phyloP scores from a whole-genome alignment of 495 filamentous ascomycete genomes.

The Haplographium delicatum region DNA sequence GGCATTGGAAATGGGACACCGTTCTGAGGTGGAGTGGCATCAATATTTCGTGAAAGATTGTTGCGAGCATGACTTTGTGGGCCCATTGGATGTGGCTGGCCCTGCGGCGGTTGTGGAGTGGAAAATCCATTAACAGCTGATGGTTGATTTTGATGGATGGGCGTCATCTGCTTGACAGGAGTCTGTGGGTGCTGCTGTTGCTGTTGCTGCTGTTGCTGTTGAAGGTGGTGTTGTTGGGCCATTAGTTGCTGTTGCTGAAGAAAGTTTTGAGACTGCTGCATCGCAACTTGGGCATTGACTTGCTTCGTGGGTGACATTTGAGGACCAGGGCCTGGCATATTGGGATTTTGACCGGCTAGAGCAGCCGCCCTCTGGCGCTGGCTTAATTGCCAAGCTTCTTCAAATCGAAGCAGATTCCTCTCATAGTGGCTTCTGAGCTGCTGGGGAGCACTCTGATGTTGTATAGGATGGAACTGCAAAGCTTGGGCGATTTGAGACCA shows the following conservation, averaged over 20 bases:
- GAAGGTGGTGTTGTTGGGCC: conserved; percentile 31
- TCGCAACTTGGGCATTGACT: conserved; percentile 42
- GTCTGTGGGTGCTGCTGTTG: conserved; percentile 33
- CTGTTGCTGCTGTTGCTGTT: conserved; percentile 35
- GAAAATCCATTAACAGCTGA: conserved; percentile 44
- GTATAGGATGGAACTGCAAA: conserved; percentile 60
- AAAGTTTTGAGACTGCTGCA: conserved; percentile 32
- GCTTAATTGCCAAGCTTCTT: conserved; percentile 60
- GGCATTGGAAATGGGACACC: conserved; percentile 20
- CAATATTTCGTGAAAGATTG: conserved; percentile 21
- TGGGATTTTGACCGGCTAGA: conserved; percentile 49
- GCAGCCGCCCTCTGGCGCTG: conserved; percentile 45
- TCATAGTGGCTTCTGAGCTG: conserved; percentile 71
- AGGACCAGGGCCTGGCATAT: conserved; percentile 7
- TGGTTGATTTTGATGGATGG: conserved; percentile 40
- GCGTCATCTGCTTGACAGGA: conserved; percentile 46
- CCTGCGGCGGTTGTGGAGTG: conserved; percentile 34
- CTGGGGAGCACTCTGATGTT: conserved; percentile 57
- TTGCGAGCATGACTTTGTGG: conserved; percentile 22
- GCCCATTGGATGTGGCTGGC: conserved; percentile 26
- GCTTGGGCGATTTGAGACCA: conserved; percentile 69
- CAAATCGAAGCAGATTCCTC: conserved; percentile 66
- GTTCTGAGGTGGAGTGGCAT: conserved; percentile 24
- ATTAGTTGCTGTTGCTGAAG: conserved; percentile 39
- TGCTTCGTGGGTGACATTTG: conserved; percentile 40